phyloP scores from a whole-genome alignment of 352 stramenopile genomes.

The Globisporangium takayamanum region DNA sequence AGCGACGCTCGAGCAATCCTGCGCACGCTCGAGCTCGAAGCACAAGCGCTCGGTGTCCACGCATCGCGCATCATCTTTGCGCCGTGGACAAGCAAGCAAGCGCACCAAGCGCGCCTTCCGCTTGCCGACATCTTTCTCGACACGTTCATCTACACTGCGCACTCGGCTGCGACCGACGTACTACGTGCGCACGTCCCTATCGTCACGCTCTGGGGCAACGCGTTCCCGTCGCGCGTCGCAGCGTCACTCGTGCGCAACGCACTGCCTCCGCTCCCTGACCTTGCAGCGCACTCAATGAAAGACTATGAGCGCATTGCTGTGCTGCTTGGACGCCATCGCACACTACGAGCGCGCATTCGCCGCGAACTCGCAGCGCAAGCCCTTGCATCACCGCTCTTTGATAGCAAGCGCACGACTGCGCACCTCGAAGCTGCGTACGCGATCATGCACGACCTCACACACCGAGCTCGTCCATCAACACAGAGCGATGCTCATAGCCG shows the following conservation, averaged over 20 bases:
- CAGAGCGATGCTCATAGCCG: not conserved
- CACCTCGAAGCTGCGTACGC: constrained; percentile 73
- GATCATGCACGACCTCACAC: constrained; percentile 50
- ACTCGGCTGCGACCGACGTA: constrained; percentile 91
- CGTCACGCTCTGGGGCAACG: constrained; percentile 77
- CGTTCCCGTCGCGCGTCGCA: constrained; percentile 70
- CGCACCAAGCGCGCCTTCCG: constrained; percentile 77
- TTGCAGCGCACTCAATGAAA: constrained; percentile 49
- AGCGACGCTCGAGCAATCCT: constrained; percentile 20
- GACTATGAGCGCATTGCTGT: constrained; percentile 69
- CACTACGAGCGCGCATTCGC: constrained; percentile 23
- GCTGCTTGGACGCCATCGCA: constrained; percentile 23
- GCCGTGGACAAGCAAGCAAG: constrained; percentile 37
- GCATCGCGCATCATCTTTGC: constrained; percentile 66
- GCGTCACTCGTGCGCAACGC: constrained; percentile 44
- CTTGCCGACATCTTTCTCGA: constrained; percentile 93
- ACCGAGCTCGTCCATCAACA: not conserved
- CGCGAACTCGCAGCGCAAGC: constrained; percentile 21
- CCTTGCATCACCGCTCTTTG: constrained; percentile 60
- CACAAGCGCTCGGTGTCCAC: constrained; percentile 54
- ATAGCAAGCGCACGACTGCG: constrained; percentile 41
- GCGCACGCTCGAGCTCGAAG: constrained; percentile 45
- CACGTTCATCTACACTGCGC: constrained; percentile 93
- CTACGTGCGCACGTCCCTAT: constrained; percentile 88
- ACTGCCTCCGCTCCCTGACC: constrained; percentile 17